phyloP scores from a whole-genome alignment of 768 basidiomycete genomes.

The Leccinellum rugosiceps region DNA sequence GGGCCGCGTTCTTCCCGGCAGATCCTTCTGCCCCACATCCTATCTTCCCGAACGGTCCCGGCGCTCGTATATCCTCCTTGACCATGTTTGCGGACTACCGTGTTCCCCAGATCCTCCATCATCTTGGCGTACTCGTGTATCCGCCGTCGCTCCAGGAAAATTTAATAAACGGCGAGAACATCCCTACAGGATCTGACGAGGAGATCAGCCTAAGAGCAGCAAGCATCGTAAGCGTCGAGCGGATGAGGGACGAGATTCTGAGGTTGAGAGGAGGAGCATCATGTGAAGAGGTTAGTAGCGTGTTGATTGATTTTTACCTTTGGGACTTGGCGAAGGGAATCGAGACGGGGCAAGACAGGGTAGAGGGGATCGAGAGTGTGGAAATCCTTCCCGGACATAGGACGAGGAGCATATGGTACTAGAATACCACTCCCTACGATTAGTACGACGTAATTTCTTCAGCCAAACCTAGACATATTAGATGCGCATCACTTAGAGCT shows the following conservation, averaged over 20 bases:
- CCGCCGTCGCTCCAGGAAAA: slow-evolving; percentile 53
- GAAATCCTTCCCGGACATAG: slow-evolving; percentile 69
- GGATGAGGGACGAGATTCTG: slow-evolving; percentile 59
- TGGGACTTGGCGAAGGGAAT: slow-evolving; percentile 85
- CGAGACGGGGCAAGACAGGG: slow-evolving; percentile 56
- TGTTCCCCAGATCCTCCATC: slow-evolving; percentile 88
- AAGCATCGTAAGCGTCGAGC: slow-evolving; percentile 78
- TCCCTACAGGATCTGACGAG: slow-evolving; percentile 58
- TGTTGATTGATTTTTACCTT: slow-evolving; percentile 86
- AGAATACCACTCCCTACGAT: slow-evolving; percentile 21
- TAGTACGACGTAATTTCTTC: slow-evolving; percentile 9
- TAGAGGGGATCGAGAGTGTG: slow-evolving; percentile 55
- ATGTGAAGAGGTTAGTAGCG: slow-evolving; percentile 52
- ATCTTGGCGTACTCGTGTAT: slow-evolving; percentile 73
- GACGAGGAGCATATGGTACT: slow-evolving; percentile 88
- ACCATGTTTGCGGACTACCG: slow-evolving; percentile 97
- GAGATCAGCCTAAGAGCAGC: slow-evolving; percentile 80
- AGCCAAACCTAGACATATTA: neutral
- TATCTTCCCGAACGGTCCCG: slow-evolving; percentile 58
- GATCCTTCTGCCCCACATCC: slow-evolving; percentile 52
- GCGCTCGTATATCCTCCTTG: slow-evolving; percentile 62
- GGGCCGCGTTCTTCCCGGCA: slow-evolving; percentile 85
- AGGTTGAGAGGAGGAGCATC: slow-evolving; percentile 22
- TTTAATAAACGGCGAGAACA: slow-evolving; percentile 41
- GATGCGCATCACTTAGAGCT: neutral